A percentile compares a stretch with the other conserved stretches of the same genome.
Evolutionary conservation across 148 eudicot species (phyloP).

Genomic region (Camellia sinensis): DNA sequence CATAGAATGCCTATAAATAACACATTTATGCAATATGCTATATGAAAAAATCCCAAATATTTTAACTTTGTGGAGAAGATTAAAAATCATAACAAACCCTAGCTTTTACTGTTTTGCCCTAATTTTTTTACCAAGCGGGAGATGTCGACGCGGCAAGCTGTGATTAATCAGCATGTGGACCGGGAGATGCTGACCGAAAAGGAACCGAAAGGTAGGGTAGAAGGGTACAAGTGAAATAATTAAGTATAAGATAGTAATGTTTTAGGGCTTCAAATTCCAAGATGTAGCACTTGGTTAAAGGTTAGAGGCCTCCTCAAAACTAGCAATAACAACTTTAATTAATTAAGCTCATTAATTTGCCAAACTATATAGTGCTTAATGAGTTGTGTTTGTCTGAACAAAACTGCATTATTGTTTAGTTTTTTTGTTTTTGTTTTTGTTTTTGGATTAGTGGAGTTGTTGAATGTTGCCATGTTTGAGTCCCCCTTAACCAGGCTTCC

Average conservation of each 20-base stretch:
- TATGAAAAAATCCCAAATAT: no score
- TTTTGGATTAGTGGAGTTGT: conserved; percentile 56
- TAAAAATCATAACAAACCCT: background rate
- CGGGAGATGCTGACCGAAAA: background rate
- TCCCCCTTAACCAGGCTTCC: conserved; percentile 46
- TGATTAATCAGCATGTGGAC: background rate
- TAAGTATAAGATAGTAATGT: background rate
- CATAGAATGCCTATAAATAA: no score
- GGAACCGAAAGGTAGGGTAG: background rate
- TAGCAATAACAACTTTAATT: conserved; percentile 19
- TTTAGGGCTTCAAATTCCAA: conserved; percentile 17
- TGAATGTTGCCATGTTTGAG: conserved; percentile 42
- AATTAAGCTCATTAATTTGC: conserved; percentile 16
- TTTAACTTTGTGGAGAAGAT: no score
- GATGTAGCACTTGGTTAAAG: conserved; percentile 13
- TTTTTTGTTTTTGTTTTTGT: background rate
- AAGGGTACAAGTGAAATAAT: conserved; percentile 15
- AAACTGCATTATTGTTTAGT: conserved; percentile 35
- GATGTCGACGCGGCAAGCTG: background rate
- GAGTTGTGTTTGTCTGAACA: conserved; percentile 55
- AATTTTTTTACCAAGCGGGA: background rate
- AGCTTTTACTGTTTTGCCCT: background rate
- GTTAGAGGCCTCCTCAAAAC: conserved; percentile 23
- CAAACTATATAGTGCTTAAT: conserved; percentile 32
- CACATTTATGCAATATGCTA: no score